A percentile compares a stretch with the other conserved stretches of the same genome.
Evolutionary conservation across 495 filamentous ascomycete genomes (phyloP).

Genomic region (Cairneyella variabilis): DNA sequence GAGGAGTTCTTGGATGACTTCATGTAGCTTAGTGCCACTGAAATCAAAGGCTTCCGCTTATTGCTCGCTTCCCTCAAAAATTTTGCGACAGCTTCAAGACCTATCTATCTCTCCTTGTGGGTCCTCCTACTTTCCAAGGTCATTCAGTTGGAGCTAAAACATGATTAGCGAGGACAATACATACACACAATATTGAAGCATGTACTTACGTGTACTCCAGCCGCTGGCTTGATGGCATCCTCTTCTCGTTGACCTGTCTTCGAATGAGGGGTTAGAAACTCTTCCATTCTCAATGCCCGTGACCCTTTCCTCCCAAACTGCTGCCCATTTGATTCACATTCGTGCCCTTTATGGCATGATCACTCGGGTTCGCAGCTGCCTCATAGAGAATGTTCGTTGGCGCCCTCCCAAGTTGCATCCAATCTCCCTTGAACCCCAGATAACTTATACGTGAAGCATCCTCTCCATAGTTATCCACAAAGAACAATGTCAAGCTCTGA

Average conservation of each 20-base stretch:
- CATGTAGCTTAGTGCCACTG: slow-evolving; percentile 45
- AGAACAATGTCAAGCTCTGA: slow-evolving; percentile 73
- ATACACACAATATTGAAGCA: too few relatives aligned
- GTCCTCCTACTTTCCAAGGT: too few relatives aligned
- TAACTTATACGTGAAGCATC: slow-evolving; percentile 78
- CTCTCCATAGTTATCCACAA: slow-evolving; percentile 69
- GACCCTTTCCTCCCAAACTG: slow-evolving; percentile 34
- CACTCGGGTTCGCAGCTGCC: slow-evolving; percentile 83
- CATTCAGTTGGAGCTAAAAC: too few relatives aligned
- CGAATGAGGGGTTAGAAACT: too few relatives aligned
- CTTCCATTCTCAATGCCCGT: neutral
- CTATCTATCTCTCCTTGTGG: too few relatives aligned
- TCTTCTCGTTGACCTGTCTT: too few relatives aligned
- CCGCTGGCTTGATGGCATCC: too few relatives aligned
- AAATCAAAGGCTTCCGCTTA: too few relatives aligned
- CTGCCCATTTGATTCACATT: slow-evolving; percentile 44
- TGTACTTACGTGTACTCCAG: too few relatives aligned
- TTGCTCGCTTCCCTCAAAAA: too few relatives aligned
- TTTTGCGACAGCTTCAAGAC: too few relatives aligned
- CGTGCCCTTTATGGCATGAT: slow-evolving; percentile 60
- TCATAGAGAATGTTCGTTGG: slow-evolving; percentile 87
- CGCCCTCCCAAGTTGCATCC: slow-evolving; percentile 78
- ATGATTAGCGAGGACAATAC: too few relatives aligned
- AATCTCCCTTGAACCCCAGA: slow-evolving; percentile 90
- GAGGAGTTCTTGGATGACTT: slow-evolving; percentile 69